Base-by-base conservation (phyloP, 768 basidiomycete species). In the Tulasnella calospora region DNA sequence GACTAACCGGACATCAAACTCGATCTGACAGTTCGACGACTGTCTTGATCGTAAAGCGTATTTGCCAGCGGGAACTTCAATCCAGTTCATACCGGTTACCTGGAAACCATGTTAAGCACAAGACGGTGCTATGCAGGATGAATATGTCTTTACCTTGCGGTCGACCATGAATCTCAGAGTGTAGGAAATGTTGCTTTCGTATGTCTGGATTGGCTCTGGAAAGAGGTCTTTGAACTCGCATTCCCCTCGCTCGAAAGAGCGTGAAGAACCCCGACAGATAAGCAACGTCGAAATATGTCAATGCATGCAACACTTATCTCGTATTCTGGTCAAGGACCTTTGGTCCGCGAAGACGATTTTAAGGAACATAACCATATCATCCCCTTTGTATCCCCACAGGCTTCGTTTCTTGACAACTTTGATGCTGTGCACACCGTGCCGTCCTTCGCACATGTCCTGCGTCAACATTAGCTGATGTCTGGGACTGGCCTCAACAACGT, bases 1-100 rank as follows among this genome's bases (percentile, higher is more conserved):
- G 12, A 83, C 88, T 81, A 81, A 96, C 94, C 88, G 88, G 80
- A 95, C 88, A 38, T 85, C 89, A 70, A 99, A 84, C 83, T 99
- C 97, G 21, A 98, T 88, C 83, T 99, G 98, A 83, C 95, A 98
- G 71, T 88, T 88, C 0, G 96, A 96, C 71, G 88, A 88, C 82
- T 90, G 93, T 47, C 87, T 85, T 61, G 15, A 84, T 86, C 2
- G 88, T 82, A n/a, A 91, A 78, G 27, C 86, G 82, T 98, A 99
- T 81, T 90, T 90, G 2, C 94, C 94, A 4, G 92, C 90, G 6
- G 92, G 92, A 12, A 98, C 86, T 85, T 99, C 95, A 74, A 99
- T 92, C 97, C 98, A 99, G 83, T 98, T 99, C 98, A 99, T 99
- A 12, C 98, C 98, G 72, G 96, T 92, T 40, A 99, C 91, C 94